Percentiles rank a stretch among this genome's conserved stretches.
Evolutionary conservation across 345 rosid genomes (phyloP).

Genomic region (Hibiscus trionum): DNA sequence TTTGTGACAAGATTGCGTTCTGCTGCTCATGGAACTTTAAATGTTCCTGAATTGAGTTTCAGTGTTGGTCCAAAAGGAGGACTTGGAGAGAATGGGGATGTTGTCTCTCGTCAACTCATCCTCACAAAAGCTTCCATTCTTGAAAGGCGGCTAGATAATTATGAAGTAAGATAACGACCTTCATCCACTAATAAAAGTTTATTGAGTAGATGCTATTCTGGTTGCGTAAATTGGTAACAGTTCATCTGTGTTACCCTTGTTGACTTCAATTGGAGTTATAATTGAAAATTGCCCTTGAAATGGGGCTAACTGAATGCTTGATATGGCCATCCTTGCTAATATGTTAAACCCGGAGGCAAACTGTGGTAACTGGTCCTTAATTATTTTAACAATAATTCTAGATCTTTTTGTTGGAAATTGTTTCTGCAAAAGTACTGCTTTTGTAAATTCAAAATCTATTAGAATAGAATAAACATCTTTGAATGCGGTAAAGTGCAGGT

Average conservation of each 20-base stretch:
- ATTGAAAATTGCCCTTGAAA: neutral
- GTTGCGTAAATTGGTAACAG: neutral
- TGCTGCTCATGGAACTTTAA: slow-evolving; percentile 89
- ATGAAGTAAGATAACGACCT: slow-evolving; percentile 82
- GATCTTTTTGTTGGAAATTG: neutral
- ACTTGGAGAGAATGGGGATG: slow-evolving; percentile 95
- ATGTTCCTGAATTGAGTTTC: slow-evolving; percentile 70
- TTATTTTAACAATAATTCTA: neutral
- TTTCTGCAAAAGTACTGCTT: neutral
- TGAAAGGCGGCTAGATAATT: slow-evolving; percentile 93
- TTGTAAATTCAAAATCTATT: neutral
- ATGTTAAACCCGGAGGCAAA: neutral
- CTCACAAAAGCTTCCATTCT: slow-evolving; percentile 82
- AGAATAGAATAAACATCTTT: neutral
- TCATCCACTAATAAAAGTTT: neutral
- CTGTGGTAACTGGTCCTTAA: neutral
- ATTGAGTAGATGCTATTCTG: neutral
- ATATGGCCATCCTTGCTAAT: neutral
- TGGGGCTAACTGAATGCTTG: slow-evolving; percentile 1
- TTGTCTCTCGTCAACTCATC: slow-evolving; percentile 76
- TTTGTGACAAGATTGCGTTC: slow-evolving; percentile 81
- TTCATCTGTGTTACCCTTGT: neutral
- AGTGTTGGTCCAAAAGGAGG: slow-evolving; percentile 93
- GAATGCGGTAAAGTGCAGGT: neutral
- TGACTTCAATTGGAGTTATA: neutral